Percentiles rank a stretch among this genome's conserved stretches.
Conservation (phyloP, 169 alveolate species). For the Babesia caballi region DNA sequence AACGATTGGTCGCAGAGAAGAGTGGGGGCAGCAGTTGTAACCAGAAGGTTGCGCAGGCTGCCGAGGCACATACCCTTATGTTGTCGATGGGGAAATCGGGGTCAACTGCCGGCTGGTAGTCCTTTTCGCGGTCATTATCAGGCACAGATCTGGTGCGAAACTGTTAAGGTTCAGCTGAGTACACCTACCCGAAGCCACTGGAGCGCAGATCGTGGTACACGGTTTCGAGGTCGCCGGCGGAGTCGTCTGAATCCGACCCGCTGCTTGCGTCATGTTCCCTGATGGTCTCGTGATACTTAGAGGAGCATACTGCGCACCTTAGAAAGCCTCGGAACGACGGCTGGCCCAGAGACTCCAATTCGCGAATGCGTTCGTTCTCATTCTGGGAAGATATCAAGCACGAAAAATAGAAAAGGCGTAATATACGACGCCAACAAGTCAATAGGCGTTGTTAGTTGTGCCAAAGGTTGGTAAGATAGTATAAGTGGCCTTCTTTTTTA, state of each 20-base stretch:
- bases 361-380: conserved; percentile 12
- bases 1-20: not conserved
- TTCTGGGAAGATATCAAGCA: not conserved
- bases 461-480: too few relatives aligned
- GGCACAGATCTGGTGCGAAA: not conserved
- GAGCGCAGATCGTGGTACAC: not conserved
- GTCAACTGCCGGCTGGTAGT: conserved; percentile 9
- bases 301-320: not conserved
- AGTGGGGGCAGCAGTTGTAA: too few relatives aligned
- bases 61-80: conserved; percentile 29
- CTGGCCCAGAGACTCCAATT: not conserved
- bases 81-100: conserved; percentile 47
- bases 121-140: not conserved
- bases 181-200: not conserved
- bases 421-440: too few relatives aligned
- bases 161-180: not conserved
- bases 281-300: not conserved
- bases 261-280: not conserved
- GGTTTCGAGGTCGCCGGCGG: conserved; percentile 25
- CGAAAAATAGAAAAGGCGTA: not conserved
- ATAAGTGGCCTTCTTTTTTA: too few relatives aligned
- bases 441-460: too few relatives aligned
- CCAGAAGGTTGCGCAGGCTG: not conserved
- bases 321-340: not conserved
- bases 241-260: conserved; percentile 46